Evolutionary conservation across 805 yeast genomes (phyloP).

Genomic region (Schwanniomyces polymorphus): DNA sequence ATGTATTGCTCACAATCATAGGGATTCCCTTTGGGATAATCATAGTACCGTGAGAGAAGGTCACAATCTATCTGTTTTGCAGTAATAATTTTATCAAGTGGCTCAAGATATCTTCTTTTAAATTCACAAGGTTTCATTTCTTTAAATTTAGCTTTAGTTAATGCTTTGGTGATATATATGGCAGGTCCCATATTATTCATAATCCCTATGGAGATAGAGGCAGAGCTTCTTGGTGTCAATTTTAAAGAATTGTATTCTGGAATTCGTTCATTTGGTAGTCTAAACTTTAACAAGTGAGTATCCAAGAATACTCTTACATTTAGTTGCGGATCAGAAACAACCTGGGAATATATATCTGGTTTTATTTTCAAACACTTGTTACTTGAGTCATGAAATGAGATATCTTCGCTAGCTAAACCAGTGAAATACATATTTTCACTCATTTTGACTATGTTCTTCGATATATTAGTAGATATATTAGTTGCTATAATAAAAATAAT

Average conservation of each 20-base stretch:
- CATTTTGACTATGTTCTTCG: neutral
- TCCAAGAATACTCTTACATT: constrained; percentile 1
- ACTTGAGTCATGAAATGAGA: neutral
- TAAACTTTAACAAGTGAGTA: constrained; percentile 1
- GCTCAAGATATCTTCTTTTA: constrained; percentile 2
- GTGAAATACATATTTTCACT: constrained; percentile 4
- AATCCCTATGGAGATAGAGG: constrained; percentile 1
- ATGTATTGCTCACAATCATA: neutral
- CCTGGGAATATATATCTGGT: neutral
- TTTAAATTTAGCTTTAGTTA: neutral
- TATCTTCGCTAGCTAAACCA: constrained; percentile 2
- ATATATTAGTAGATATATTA: too few relatives aligned
- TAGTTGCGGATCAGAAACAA: neutral
- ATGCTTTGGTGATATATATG: neutral
- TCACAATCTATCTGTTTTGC: neutral
- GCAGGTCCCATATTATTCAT: neutral
- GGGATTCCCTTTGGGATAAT: constrained; percentile 1
- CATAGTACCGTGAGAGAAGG: neutral
- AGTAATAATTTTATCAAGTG: constrained; percentile 1
- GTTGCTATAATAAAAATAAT: too few relatives aligned
- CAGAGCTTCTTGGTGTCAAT: constrained; percentile 1
- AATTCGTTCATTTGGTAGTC: neutral
- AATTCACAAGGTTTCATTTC: constrained; percentile 3
- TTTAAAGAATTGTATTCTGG: neutral
- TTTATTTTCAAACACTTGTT: neutral